Evolutionary conservation across 306 rosid genomes (phyloP).

Genomic region (Trifolium pratense): DNA sequence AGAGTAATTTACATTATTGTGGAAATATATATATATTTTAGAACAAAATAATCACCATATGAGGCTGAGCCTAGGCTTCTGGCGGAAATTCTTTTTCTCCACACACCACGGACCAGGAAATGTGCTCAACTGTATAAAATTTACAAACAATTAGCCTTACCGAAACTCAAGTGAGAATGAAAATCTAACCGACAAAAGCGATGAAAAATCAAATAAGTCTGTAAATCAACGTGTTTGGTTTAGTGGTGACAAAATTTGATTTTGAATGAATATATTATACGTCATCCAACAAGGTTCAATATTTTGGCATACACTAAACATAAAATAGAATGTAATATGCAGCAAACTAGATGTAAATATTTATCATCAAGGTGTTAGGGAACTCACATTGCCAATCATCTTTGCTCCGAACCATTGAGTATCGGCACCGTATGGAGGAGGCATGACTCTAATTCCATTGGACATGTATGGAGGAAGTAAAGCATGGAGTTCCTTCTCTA

Average conservation of each 20-base stretch:
- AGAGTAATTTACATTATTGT: slow-evolving; percentile 2
- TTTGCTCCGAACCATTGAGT: slow-evolving; percentile 93
- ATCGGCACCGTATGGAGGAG: slow-evolving; percentile 83
- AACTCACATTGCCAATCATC: slow-evolving; percentile 80
- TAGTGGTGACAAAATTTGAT: no score
- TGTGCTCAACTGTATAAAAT: slow-evolving; percentile 72
- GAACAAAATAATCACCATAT: slow-evolving; percentile 56
- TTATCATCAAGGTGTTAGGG: neutral
- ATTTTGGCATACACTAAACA: slow-evolving; percentile 15
- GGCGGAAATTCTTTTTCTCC: slow-evolving; percentile 68
- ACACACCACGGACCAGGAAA: slow-evolving; percentile 84
- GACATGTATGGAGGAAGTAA: slow-evolving; percentile 64
- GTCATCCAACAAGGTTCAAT: neutral
- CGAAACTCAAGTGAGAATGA: neutral
- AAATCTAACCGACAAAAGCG: slow-evolving; percentile 17
- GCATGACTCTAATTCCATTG: slow-evolving; percentile 63
- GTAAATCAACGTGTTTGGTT: neutral
- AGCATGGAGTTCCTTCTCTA: slow-evolving; percentile 68
- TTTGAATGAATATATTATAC: no score
- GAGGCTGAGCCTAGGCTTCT: slow-evolving; percentile 61
- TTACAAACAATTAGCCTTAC: slow-evolving; percentile 17
- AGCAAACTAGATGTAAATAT: slow-evolving; percentile 13
- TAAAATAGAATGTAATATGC: neutral
- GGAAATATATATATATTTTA: neutral
- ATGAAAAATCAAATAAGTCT: neutral